Base-by-base conservation (phyloP, 768 basidiomycete species). In the Trametes cinnabarina region DNA sequence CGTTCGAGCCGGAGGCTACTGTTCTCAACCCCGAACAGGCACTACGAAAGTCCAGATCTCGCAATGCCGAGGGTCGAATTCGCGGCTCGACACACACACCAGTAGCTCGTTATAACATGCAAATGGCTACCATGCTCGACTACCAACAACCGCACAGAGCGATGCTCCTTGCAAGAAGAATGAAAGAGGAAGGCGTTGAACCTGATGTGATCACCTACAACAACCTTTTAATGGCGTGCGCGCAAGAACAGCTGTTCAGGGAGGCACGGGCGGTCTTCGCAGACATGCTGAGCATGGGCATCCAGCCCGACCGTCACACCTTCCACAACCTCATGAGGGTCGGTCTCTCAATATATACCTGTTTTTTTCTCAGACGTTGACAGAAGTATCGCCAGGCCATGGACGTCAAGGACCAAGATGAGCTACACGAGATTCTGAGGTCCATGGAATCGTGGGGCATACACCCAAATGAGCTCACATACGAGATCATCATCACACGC, bases 191-290 rank as follows among this genome's bases (percentile, higher is more conserved):
- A 12, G 74, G 76, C 19, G 68, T 88, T 11, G 39, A 62, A n/a
- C 89, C 90, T 0, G 78, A 85, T 61, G 34, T 78, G 15, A 63
- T 71, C 32, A 79, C 82, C 0, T 92, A 91, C 67, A 80, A 84
- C 58, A 68, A 74, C 3, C 71, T 92, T 3, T 73, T 92, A 32
- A 66, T 73, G 3, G 77, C 81, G 35, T 76, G 83, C 53, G 76
- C 80, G 0, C 61, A 66, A 7, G 73, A 79, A 35, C 74, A 72
- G 4, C 64, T 77, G 9, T 74, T 74, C 67, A 63, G 78, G 26
- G 83, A 88, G 58, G 79, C 85, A 4, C 80, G 79, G 76, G 88
- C 86, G 17, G 78, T 88, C 52, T 71, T 87, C 26, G 85, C 87
- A 34, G 88, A 91, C 67, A 90, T 91, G 87, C 50, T 76, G 32